Evolutionary conservation across 495 filamentous ascomycete genomes (phyloP), one percentile per base, ranked within the genome.

Genomic region (Pseudevernia furfuracea): DNA sequence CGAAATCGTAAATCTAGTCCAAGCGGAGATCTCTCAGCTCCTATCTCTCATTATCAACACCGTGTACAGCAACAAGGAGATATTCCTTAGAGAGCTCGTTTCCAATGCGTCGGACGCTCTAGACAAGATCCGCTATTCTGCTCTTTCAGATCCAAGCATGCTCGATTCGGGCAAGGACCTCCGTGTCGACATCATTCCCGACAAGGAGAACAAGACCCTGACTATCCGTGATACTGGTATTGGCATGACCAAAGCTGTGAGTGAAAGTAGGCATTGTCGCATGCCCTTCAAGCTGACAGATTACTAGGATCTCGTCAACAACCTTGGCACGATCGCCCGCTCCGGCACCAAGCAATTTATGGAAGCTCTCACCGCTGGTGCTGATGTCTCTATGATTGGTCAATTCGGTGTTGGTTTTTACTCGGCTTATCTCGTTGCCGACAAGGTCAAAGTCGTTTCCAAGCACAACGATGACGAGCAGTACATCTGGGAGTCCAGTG

Each of bases 391-490:
- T 81, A 97, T 98, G 94, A 98, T 98, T 79, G 94, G 94, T 72
- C 94, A 98, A 83, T 98, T 98, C 80, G 94, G 94, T 93, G 94
- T 98, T 72, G 94, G 94, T 89, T 98, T 98, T 90, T 98, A 98
- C 87, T 98, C 94, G 60, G 94, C 94, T 69, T 98, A 98, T 85
- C 91, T 98, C 62, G 94, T 98, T 71, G 94, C 94, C 72, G 94
- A 98, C 86, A 84, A 83, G 67, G 94, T 98, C 70, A 95, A 90
- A 71, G 91, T 97, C 71, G 73, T 96, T 74, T 96, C 93, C 70
- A 98, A 97, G 87, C 82, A 96, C 87, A 98, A 98, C 76, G 94
- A 98, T 82, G 94, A 98, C 72, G 94, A 97, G 85, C 94, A 98
- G 82, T 98, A 98, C 84, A 83, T 96, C 78, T 98, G 94, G 94